Evolutionary conservation across 257 asterid species (phyloP).

Genomic region (Scutellaria galericulata): DNA sequence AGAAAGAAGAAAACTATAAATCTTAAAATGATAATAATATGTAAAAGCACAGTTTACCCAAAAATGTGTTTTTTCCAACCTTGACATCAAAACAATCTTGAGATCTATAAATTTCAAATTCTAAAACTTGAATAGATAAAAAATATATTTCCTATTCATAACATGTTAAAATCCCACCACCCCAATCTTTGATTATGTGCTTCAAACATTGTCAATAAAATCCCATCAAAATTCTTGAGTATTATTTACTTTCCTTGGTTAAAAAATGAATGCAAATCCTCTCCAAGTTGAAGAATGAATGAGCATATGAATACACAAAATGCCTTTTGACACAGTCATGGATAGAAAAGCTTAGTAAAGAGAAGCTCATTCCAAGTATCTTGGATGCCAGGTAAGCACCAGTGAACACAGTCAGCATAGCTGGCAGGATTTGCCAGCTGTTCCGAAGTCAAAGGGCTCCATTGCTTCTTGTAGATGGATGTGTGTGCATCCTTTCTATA

Average conservation of each 20-base stretch:
- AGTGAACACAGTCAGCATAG: conserved; percentile 71
- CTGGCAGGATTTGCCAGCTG: conserved; percentile 58
- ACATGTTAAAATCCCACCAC: too few species aligned
- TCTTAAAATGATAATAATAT: too few species aligned
- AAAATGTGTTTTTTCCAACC: too few species aligned
- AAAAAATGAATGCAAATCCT: conserved; percentile 31
- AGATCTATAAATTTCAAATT: too few species aligned
- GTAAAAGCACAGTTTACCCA: too few species aligned
- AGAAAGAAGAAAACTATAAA: too few species aligned
- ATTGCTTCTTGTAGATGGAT: conserved; percentile 67
- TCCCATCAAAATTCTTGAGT: neutral
- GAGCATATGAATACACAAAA: conserved; percentile 5
- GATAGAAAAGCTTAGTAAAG: conserved; percentile 57
- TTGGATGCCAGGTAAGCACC: conserved; percentile 77
- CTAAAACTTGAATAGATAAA: too few species aligned
- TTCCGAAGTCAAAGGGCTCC: conserved; percentile 53
- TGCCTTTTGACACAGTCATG: conserved; percentile 28
- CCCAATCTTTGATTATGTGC: neutral
- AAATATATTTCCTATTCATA: too few species aligned
- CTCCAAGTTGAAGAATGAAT: neutral
- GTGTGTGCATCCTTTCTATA: conserved; percentile 75
- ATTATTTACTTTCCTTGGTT: neutral
- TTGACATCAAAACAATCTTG: too few species aligned
- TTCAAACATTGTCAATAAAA: neutral
- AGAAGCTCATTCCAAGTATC: conserved; percentile 76